These are phyloP conservation scores for Pezicula carpinea DNA, from an alignment of 2,329 filamentous ascomycete species.

Conservation along the genomic window DNA sequence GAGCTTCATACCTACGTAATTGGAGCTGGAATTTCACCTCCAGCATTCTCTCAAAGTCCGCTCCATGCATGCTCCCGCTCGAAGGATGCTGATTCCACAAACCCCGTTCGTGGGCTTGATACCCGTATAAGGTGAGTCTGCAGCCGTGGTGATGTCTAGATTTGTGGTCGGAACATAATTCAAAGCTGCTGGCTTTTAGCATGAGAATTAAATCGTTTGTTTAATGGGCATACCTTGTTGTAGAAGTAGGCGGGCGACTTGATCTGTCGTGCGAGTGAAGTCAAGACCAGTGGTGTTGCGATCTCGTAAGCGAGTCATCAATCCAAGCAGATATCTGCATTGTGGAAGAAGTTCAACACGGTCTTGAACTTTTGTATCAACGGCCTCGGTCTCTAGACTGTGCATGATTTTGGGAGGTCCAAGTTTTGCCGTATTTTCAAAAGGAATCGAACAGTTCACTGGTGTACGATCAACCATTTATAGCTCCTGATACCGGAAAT, in stretches of 20 bases:
- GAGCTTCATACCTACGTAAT: background rate
- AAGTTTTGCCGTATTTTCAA: too few species aligned
- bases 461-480: too few species aligned
- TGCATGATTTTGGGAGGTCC: too few species aligned
- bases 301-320: background rate
- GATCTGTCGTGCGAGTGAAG: background rate
- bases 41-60: conserved; percentile 24
- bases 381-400: too few species aligned
- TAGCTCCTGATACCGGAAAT: too few species aligned
- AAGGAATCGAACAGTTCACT: too few species aligned
- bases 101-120: conserved; percentile 11
- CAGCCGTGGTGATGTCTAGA: background rate
- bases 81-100: conserved; percentile 30
- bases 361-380: too few species aligned
- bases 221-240: background rate
- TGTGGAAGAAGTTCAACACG: conserved; percentile 24
- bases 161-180: background rate
- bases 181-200: background rate
- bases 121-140: background rate
- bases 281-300: background rate
- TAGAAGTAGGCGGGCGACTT: background rate
- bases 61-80: conserved; percentile 30
- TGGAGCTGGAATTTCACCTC: conserved; percentile 20
- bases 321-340: background rate
- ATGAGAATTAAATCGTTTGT: background rate